These are phyloP conservation scores for Elaphomyces granulatus DNA, from an alignment of 495 filamentous ascomycete species.

Conservation along the genomic window DNA sequence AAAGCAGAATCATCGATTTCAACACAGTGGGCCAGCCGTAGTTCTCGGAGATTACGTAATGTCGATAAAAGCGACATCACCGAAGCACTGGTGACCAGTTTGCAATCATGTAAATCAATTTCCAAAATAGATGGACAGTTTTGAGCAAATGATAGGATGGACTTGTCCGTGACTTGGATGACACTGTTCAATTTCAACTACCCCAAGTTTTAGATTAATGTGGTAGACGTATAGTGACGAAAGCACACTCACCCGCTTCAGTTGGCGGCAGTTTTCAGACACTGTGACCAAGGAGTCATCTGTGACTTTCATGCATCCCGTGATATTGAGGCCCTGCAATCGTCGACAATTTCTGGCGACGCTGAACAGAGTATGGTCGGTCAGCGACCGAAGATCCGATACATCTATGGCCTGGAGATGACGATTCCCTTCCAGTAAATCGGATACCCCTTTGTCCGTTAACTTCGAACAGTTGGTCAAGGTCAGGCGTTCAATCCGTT, in stretches of 20 bases:
- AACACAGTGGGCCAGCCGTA: conserved; percentile 71
- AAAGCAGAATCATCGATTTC: conserved; percentile 78
- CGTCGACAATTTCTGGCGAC: conserved; percentile 68
- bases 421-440: conserved; percentile 62
- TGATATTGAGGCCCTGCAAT: conserved; percentile 88
- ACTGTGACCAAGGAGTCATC: conserved; percentile 74
- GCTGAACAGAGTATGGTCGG: conserved; percentile 65
- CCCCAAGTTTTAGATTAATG: conserved; percentile 14
- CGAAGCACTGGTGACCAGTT: conserved; percentile 60
- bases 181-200: conserved; percentile 94
- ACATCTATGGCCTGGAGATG: conserved; percentile 86
- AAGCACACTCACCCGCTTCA: conserved; percentile 59
- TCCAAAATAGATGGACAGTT: conserved; percentile 87
- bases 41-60: conserved; percentile 69
- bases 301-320: conserved; percentile 68
- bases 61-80: conserved; percentile 63
- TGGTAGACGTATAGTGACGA: background rate
- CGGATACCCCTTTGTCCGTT: conserved; percentile 68
- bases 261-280: conserved; percentile 65
- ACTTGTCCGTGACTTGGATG: conserved; percentile 56
- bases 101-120: conserved; percentile 86
- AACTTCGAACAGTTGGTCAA: conserved; percentile 78
- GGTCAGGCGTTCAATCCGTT: conserved; percentile 84
- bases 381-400: conserved; percentile 63
- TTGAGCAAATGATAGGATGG: conserved; percentile 71